These are phyloP conservation scores for Chrysanthemum makinoi DNA, from an alignment of 129 eudicot genomes.

Conservation along the genomic window DNA sequence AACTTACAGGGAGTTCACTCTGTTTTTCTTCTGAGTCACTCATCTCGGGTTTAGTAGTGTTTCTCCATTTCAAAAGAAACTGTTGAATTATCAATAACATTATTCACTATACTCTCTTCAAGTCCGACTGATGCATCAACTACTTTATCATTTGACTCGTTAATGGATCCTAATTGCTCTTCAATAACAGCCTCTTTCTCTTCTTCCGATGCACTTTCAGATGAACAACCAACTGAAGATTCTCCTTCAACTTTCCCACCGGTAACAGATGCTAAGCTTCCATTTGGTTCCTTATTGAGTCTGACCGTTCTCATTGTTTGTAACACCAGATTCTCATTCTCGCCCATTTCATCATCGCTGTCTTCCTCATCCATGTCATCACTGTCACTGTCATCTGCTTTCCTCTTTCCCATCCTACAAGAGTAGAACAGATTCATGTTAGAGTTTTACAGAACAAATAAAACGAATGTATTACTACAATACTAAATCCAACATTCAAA, in stretches of 20 bases:
- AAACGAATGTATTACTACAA: neutral
- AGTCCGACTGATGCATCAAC: slow-evolving; percentile 19
- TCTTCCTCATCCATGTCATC: slow-evolving; percentile 63
- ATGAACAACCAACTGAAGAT: slow-evolving; percentile 45
- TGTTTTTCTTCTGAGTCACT: slow-evolving; percentile 26
- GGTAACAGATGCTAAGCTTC: slow-evolving; percentile 56
- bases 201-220: slow-evolving; percentile 67
- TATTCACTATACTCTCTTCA: slow-evolving; percentile 31
- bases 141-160: slow-evolving; percentile 28
- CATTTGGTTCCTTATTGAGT: slow-evolving; percentile 49
- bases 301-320: slow-evolving; percentile 53
- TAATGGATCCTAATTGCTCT: slow-evolving; percentile 27
- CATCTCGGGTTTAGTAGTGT: slow-evolving; percentile 17
- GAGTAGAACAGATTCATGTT: slow-evolving; percentile 15
- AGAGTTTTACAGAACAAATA: neutral
- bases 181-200: slow-evolving; percentile 46
- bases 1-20: slow-evolving; percentile 17
- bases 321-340: slow-evolving; percentile 60
- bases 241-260: slow-evolving; percentile 50
- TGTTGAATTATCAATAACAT: slow-evolving; percentile 20
- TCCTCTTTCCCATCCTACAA: slow-evolving; percentile 89
- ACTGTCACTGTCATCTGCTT: slow-evolving; percentile 75
- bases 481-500: neutral
- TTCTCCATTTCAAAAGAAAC: slow-evolving; percentile 25
- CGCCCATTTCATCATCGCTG: slow-evolving; percentile 48